Evolutionary conservation across 371 early-diverging fungal species (phyloP), one percentile per base, ranked within the genome.

Genomic region (Mortierella sp.): DNA sequence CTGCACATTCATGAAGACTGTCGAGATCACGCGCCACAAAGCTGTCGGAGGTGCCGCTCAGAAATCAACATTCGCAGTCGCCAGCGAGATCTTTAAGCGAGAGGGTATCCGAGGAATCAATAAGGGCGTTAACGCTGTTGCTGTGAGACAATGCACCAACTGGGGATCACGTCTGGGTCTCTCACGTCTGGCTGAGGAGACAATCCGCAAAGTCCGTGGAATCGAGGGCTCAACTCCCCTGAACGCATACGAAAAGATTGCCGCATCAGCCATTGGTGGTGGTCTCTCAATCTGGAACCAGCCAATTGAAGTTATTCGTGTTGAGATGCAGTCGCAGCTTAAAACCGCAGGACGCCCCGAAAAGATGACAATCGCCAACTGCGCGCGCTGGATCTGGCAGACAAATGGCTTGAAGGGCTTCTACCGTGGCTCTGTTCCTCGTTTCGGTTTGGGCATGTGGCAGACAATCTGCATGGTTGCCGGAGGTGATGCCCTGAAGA

Each of bases 1-100:
- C 87, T 98, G 98, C 87, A 98, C 98, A 0, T 98, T 98, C 84
- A 98, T 98, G 98, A 98, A 98, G 86, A 98, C 98, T 1, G 98
- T 98, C 21, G 98, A 98, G 76, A 97, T 98, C 55, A 98, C 98
- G 4, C 91, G 98, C 47, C 96, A 96, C 89, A 98, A 97, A 87
- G 89, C 88, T 67, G 53, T 64, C 2, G 89, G 92, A 65, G 86
- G 85, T 61, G 93, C 86, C 19, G 88, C 86, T 52, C 85, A 88
- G 41, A 83, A 88, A 58, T 96, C 97, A 22, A 95, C 96, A 63
- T 89, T 93, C 73, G 86, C 88, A 52, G 91, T 97, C 58, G 98
- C 98, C 11, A 78, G 85, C 28, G 96, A 97, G 59, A 96, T 98
- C 72, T 96, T 94, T 81, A 89, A 92, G 76, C 88, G 87, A 33